phyloP scores from a whole-genome alignment of 2,329 filamentous ascomycete species.

The Beauveria medogensis region DNA sequence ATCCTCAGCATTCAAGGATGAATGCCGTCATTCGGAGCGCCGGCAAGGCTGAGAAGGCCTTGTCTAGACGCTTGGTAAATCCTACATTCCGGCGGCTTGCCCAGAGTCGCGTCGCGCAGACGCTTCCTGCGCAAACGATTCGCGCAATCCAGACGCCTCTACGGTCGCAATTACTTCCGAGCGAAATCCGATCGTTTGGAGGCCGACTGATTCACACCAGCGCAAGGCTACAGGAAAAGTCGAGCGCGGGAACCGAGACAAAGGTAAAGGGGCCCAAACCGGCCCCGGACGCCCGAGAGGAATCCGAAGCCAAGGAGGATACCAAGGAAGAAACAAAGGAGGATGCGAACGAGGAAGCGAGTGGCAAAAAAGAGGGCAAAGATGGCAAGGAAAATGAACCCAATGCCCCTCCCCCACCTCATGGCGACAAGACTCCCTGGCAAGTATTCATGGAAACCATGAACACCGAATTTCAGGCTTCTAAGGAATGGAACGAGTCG shows the following conservation, averaged over 20 bases:
- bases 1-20: conserved; percentile 30
- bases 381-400: conserved; percentile 53
- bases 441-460: conserved; percentile 98
- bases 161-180: conserved; percentile 37
- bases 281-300: conserved; percentile 27
- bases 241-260: conserved; percentile 28
- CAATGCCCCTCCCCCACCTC: conserved; percentile 76
- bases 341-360: background rate
- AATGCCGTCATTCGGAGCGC: conserved; percentile 38
- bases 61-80: conserved; percentile 27
- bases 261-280: conserved; percentile 21
- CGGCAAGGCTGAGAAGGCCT: conserved; percentile 31
- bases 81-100: conserved; percentile 35
- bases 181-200: conserved; percentile 25
- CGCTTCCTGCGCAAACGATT: conserved; percentile 19
- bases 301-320: conserved; percentile 29
- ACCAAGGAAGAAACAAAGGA: conserved; percentile 34
- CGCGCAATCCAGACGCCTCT: conserved; percentile 28
- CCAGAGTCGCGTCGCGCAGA: conserved; percentile 19
- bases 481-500: conserved; percentile 98
- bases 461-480: conserved; percentile 85
- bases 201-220: conserved; percentile 28
- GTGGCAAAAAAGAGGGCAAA: conserved; percentile 27
- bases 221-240: conserved; percentile 16
- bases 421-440: conserved; percentile 97